Base-by-base conservation (phyloP, 345 rosid species). In the Ailanthus altissimus region DNA sequence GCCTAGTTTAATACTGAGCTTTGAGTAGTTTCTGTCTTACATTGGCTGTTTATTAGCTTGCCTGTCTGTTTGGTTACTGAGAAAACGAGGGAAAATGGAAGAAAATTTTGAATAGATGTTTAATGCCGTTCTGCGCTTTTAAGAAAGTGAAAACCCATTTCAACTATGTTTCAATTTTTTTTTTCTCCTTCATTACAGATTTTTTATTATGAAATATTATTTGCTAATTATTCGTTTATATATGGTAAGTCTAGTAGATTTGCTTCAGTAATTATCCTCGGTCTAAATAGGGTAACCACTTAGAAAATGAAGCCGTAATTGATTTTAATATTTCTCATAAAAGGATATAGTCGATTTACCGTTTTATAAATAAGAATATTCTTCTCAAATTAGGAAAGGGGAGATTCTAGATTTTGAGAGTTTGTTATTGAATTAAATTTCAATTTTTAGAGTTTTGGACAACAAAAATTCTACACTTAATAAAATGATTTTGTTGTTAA, bases 81-180 rank as follows among this genome's bases (percentile, higher is more conserved):
- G 79, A 79, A 79, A 83, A 73, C 70, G 82, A 73, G 28, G 59
- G 67, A 61, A 53, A 56, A 36, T 43, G 65, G 23, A 15, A 32
- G 0, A 45, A 26, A 54, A 7, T 47, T 15, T 36, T 49, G 58
- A 50, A n/a, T 28, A 21, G 26, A 8, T 49, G 32, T 18, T 45
- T 7, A 26, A 36, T 49, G 46, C 64, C 40, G 70, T 77, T 76
- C 53, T 47, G 65, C 58, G 70, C 20, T 72, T 26, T 53, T 9
- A 2, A 61, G 72, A 64, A 57, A 54, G 47, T 8, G 58, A 15
- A 60, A 49, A 23, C 47, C 68, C 47, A 20, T 5, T 8, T n/a
- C 68, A 60, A 67, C 42, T 53, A 23, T 8, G 20, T 59, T 12
- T 49, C 25, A 40, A 63, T 0, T 38, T 23, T 50, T 23, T 5